Evolutionary conservation across 1,284 basidiomycete genomes (phyloP).

Genomic region (Bjerkandera adusta): DNA sequence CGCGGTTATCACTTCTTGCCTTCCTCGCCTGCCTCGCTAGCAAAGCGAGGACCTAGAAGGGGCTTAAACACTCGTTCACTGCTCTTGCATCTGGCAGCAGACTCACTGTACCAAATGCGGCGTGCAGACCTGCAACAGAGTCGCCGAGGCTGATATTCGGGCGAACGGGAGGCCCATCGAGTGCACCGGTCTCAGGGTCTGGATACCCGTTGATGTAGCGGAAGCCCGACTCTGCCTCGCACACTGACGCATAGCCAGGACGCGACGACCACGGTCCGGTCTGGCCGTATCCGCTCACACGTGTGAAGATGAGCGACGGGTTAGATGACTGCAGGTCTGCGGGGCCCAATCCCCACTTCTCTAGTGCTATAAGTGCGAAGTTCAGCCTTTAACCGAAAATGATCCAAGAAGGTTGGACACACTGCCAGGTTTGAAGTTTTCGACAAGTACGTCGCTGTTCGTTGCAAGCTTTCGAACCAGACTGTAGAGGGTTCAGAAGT

Average conservation of each 20-base stretch:
- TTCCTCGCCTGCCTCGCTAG: constrained; percentile 46
- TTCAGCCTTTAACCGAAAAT: constrained; percentile 5
- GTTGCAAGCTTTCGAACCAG: constrained; percentile 60
- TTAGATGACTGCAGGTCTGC: constrained; percentile 52
- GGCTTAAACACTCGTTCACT: no score
- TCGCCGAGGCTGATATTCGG: constrained; percentile 73
- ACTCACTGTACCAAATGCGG: constrained; percentile 67
- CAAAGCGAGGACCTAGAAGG: constrained; percentile 66
- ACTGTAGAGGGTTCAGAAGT: constrained; percentile 30
- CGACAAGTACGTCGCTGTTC: constrained; percentile 61
- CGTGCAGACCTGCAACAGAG: constrained; percentile 67
- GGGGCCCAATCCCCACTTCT: constrained; percentile 67
- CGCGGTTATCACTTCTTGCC: constrained; percentile 36
- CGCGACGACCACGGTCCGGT: constrained; percentile 69
- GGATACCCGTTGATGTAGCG: constrained; percentile 68
- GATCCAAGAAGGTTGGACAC: constrained; percentile 22
- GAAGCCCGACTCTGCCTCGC: constrained; percentile 73
- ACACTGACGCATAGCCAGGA: constrained; percentile 70
- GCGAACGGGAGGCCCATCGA: constrained; percentile 60
- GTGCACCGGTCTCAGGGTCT: constrained; percentile 47
- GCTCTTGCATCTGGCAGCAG: not conserved
- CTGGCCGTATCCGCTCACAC: constrained; percentile 72
- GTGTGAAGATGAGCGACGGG: constrained; percentile 66
- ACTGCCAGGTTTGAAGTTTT: constrained; percentile 77
- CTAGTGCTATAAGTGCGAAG: constrained; percentile 52